Evolutionary conservation across 768 basidiomycete species (phyloP).

Genomic region (Psilocybe sp.): DNA sequence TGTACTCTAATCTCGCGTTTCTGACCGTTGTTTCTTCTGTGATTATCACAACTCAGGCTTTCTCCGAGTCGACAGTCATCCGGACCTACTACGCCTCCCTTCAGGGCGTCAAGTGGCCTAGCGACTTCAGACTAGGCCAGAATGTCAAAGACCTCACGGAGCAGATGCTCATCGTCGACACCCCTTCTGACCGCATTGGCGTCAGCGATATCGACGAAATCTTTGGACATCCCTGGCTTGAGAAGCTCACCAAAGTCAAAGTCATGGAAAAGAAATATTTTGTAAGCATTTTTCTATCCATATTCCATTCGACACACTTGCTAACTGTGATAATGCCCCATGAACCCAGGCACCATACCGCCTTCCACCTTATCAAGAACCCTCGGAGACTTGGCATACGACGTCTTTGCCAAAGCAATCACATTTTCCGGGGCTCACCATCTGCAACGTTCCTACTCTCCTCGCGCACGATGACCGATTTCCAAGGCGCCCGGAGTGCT

Average conservation of each 20-base stretch:
- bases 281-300: conserved; percentile 27
- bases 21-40: too few species aligned
- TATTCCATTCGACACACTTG: too few species aligned
- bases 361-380: conserved; percentile 24
- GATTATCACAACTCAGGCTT: background rate
- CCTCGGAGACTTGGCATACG: conserved; percentile 33
- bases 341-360: conserved; percentile 39
- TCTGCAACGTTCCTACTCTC: conserved; percentile 30
- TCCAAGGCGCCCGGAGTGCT: conserved; percentile 7
- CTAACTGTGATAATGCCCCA: background rate
- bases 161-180: conserved; percentile 34
- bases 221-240: conserved; percentile 42
- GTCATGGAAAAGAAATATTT: conserved; percentile 40
- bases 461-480: conserved; percentile 36
- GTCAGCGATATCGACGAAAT: conserved; percentile 30
- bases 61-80: background rate
- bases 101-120: conserved; percentile 31
- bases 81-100: conserved; percentile 1
- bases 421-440: conserved; percentile 36
- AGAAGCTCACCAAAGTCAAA: conserved; percentile 43
- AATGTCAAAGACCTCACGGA: conserved; percentile 40
- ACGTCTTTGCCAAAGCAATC: conserved; percentile 31
- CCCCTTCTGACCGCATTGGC: conserved; percentile 36
- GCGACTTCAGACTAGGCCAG: conserved; percentile 29
- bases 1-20: too few species aligned